Conservation (phyloP, 192 early-diverging fungal species). For the Geranomyces variabilis region DNA sequence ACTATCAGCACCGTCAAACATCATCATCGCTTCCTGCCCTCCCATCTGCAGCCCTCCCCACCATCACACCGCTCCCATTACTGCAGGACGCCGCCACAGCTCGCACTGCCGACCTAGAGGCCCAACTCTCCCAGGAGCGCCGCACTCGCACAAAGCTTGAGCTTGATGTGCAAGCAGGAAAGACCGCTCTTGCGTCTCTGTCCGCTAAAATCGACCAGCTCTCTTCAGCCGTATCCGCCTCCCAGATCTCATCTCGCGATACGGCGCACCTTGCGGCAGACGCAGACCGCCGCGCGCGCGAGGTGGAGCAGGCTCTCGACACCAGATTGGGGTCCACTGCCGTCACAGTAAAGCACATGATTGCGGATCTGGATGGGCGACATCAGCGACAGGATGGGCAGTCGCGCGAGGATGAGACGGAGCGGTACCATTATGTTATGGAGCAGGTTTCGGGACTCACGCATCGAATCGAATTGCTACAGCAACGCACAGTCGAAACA, state of each 20-base stretch:
- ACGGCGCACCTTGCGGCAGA: constrained; percentile 16
- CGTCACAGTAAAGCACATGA: constrained; percentile 25
- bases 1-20: neutral
- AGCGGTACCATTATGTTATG: constrained; percentile 12
- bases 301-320: constrained; percentile 24
- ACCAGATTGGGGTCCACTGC: constrained; percentile 20
- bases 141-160: constrained; percentile 41
- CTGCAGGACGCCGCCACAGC: constrained; percentile 16
- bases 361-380: constrained; percentile 37
- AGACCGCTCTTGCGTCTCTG: constrained; percentile 38
- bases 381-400: constrained; percentile 29
- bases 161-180: constrained; percentile 41
- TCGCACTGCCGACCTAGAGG: constrained; percentile 34
- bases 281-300: constrained; percentile 30
- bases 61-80: neutral
- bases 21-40: constrained; percentile 2
- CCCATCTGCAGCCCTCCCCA: constrained; percentile 1
- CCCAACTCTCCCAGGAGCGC: constrained; percentile 40
- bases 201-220: constrained; percentile 44
- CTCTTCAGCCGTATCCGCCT: constrained; percentile 4
- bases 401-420: constrained; percentile 31
- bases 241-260: constrained; percentile 16
- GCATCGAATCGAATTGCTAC: constrained; percentile 41
- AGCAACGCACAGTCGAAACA: constrained; percentile 29
- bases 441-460: constrained; percentile 41